phyloP scores from a whole-genome alignment of 2,329 filamentous ascomycete species.

The Cephalotrichum gorgonifer region DNA sequence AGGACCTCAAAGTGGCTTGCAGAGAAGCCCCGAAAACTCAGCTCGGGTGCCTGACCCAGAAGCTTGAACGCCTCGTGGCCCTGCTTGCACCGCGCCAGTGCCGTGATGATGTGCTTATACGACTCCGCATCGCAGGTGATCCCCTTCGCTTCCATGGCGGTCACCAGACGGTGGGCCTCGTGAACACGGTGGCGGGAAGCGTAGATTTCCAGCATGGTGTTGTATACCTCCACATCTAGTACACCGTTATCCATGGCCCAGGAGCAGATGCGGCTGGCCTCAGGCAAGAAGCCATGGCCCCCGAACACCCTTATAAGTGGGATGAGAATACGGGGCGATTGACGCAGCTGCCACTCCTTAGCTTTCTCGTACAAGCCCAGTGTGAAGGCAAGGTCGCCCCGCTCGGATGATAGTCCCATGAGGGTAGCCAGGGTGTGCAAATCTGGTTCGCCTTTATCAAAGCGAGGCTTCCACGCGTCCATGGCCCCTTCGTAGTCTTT shows the following conservation, averaged over 20 bases:
- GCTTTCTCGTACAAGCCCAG: slow-evolving; percentile 56
- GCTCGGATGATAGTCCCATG: slow-evolving; percentile 59
- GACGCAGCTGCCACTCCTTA: slow-evolving; percentile 36
- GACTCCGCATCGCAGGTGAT: slow-evolving; percentile 40
- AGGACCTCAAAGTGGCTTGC: slow-evolving; percentile 11
- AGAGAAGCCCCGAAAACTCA: slow-evolving; percentile 43
- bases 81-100: slow-evolving; percentile 37
- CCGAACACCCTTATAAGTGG: slow-evolving; percentile 60
- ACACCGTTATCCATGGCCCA: slow-evolving; percentile 42
- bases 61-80: slow-evolving; percentile 38
- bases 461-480: slow-evolving; percentile 51
- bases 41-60: slow-evolving; percentile 29
- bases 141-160: slow-evolving; percentile 33
- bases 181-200: slow-evolving; percentile 47
- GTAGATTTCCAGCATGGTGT: slow-evolving; percentile 61
- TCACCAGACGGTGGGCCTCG: slow-evolving; percentile 37
- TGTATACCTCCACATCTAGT: slow-evolving; percentile 59
- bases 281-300: slow-evolving; percentile 21
- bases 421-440: slow-evolving; percentile 59
- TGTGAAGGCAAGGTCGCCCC: slow-evolving; percentile 64
- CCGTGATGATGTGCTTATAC: slow-evolving; percentile 37
- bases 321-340: slow-evolving; percentile 48
- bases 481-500: slow-evolving; percentile 59
- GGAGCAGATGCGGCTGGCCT: slow-evolving; percentile 27
- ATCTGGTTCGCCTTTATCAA: slow-evolving; percentile 40